These are phyloP conservation scores for Limtongia smithiae DNA, from an alignment of 805 yeast genomes.

Conservation along the genomic window DNA sequence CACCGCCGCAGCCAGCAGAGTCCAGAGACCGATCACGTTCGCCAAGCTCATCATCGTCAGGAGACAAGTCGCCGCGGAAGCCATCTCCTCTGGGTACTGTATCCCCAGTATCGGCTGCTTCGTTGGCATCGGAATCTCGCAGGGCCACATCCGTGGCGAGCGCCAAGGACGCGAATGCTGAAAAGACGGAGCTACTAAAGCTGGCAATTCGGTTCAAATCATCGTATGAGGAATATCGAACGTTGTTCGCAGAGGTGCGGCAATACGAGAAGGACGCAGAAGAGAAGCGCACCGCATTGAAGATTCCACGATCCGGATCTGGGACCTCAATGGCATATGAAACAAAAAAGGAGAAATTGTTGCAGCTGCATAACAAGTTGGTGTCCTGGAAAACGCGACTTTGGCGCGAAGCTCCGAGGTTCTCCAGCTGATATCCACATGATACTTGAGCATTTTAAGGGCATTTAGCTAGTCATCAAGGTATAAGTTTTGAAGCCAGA, in stretches of 20 bases:
- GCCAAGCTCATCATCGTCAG: not conserved
- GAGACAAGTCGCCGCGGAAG: constrained; percentile 21
- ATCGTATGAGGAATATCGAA: constrained; percentile 20
- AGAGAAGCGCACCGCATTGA: not conserved
- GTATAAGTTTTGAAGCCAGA: no score
- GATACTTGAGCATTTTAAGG: no score
- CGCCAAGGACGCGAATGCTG: constrained; percentile 1
- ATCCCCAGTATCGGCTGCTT: constrained; percentile 23
- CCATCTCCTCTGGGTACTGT: constrained; percentile 27
- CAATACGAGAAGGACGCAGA: constrained; percentile 6
- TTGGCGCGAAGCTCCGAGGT: constrained; percentile 26
- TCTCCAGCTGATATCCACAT: no score
- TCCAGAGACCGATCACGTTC: constrained; percentile 4
- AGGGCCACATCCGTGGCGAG: not conserved
- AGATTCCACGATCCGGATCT: not conserved
- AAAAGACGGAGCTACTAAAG: constrained; percentile 19
- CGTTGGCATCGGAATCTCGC: constrained; percentile 5
- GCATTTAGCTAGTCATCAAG: no score
- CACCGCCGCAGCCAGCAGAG: constrained; percentile 13
- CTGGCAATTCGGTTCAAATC: constrained; percentile 19
- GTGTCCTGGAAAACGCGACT: constrained; percentile 21
- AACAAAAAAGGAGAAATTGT: constrained; percentile 17
- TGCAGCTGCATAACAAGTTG: constrained; percentile 21
- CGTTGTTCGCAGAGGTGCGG: constrained; percentile 19
- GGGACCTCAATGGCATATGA: constrained; percentile 6